Evolutionary conservation across 805 yeast species (phyloP).

Genomic region (Huiozyma naganishii): DNA sequence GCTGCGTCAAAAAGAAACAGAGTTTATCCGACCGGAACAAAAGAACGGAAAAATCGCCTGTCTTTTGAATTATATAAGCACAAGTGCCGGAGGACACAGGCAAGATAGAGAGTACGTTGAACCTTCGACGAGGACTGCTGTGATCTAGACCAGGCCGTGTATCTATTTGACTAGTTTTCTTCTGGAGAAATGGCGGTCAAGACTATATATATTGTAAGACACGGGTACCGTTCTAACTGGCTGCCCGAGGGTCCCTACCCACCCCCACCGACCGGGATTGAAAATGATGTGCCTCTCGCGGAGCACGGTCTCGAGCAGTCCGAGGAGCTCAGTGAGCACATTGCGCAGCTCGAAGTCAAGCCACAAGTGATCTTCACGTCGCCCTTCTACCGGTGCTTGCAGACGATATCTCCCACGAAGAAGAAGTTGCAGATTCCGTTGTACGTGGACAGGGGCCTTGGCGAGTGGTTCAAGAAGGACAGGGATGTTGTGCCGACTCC

Average conservation of each 20-base stretch:
- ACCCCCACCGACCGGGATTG: conserved; percentile 79
- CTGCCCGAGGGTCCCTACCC: conserved; percentile 57
- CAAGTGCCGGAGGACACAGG: too few relatives aligned
- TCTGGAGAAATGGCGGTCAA: conserved; percentile 26
- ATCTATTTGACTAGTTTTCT: too few relatives aligned
- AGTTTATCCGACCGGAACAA: too few relatives aligned
- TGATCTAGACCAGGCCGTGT: too few relatives aligned
- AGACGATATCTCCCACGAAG: conserved; percentile 70
- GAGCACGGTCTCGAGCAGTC: conserved; percentile 88
- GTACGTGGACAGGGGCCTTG: conserved; percentile 70
- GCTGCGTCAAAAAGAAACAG: too few relatives aligned
- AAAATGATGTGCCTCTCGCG: conserved; percentile 82
- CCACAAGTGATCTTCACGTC: conserved; percentile 68
- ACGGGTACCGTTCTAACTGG: conserved; percentile 92
- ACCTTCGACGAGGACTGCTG: too few relatives aligned
- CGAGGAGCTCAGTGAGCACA: conserved; percentile 54
- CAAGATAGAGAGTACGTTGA: too few relatives aligned
- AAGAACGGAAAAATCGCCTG: too few relatives aligned
- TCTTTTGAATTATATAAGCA: too few relatives aligned
- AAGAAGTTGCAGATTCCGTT: conserved; percentile 48
- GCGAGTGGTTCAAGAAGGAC: conserved; percentile 84
- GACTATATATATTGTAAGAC: conserved; percentile 67
- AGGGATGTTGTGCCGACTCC: conserved; percentile 65
- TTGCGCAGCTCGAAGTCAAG: conserved; percentile 33
- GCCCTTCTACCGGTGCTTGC: conserved; percentile 86